A percentile compares a stretch with the other conserved stretches of the same genome.
Conservation (phyloP, 495 filamentous ascomycete genomes). For the Annulohypoxylon stygium region DNA sequence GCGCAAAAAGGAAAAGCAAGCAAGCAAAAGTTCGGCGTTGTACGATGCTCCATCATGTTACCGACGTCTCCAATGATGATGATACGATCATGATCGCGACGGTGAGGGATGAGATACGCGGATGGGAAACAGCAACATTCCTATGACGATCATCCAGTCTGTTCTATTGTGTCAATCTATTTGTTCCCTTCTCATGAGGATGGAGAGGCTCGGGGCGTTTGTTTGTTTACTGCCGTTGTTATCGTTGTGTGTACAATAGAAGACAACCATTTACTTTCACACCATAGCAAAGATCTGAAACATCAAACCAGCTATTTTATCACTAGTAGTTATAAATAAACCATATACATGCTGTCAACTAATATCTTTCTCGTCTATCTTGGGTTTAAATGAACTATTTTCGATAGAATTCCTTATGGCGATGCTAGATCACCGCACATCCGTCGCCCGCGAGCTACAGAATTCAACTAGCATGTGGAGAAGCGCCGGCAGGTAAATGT, state of each 20-base stretch:
- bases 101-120: slow-evolving; percentile 20
- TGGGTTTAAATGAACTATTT: background rate
- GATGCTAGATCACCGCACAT: too few species aligned
- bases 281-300: slow-evolving; percentile 32
- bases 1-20: slow-evolving; percentile 18
- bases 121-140: slow-evolving; percentile 14
- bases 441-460: background rate
- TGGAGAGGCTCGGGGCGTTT: slow-evolving; percentile 15
- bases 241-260: slow-evolving; percentile 41
- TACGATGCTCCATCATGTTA: slow-evolving; percentile 20
- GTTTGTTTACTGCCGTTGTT: slow-evolving; percentile 32
- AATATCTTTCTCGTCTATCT: background rate
- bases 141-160: slow-evolving; percentile 16
- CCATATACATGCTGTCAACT: background rate
- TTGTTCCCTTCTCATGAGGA: slow-evolving; percentile 8
- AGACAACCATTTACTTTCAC: slow-evolving; percentile 7
- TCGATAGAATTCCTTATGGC: background rate
- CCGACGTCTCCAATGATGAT: slow-evolving; percentile 30
- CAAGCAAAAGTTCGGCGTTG: slow-evolving; percentile 9
- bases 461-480: background rate
- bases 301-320: slow-evolving; percentile 18
- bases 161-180: slow-evolving; percentile 17
- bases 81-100: slow-evolving; percentile 24
- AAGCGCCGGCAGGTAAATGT: background rate
- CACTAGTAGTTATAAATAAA: background rate